A percentile compares a stretch with the other conserved stretches of the same genome.
These are phyloP conservation scores for Clarireedia paspali DNA, from an alignment of 2,329 filamentous ascomycete genomes.

Conservation along the genomic window DNA sequence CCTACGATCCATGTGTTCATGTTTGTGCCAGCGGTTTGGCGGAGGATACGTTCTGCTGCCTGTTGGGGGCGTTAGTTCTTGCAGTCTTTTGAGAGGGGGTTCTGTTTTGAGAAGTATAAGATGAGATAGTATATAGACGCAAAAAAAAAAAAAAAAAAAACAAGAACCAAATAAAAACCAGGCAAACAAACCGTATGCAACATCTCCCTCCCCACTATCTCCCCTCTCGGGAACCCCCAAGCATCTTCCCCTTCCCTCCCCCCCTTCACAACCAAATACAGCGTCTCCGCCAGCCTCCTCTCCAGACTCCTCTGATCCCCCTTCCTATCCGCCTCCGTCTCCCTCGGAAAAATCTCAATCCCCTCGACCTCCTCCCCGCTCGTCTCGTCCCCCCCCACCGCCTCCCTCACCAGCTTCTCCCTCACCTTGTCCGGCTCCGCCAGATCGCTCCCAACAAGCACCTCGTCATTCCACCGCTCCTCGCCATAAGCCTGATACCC, in stretches of 20 bases:
- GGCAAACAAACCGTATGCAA: constrained; percentile 65
- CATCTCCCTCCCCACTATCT: constrained; percentile 62
- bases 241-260: constrained; percentile 33
- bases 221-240: constrained; percentile 78
- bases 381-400: constrained; percentile 31
- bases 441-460: constrained; percentile 59
- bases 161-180: not conserved
- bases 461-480: constrained; percentile 84
- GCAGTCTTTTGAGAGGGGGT: not conserved
- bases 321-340: constrained; percentile 70
- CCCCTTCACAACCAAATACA: constrained; percentile 80
- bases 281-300: constrained; percentile 67
- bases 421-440: constrained; percentile 36
- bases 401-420: constrained; percentile 49
- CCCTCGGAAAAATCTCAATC: constrained; percentile 9
- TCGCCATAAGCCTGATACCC: constrained; percentile 67
- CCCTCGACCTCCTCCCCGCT: constrained; percentile 57
- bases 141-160: not conserved
- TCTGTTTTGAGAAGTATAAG: not conserved
- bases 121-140: not conserved
- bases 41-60: constrained; percentile 74
- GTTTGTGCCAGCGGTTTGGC: constrained; percentile 74
- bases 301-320: constrained; percentile 74
- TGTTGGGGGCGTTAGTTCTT: constrained; percentile 32
- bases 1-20: constrained; percentile 99